Evolutionary conservation across 441 rosid species (phyloP).

Genomic region (Erysimum cheiri): DNA sequence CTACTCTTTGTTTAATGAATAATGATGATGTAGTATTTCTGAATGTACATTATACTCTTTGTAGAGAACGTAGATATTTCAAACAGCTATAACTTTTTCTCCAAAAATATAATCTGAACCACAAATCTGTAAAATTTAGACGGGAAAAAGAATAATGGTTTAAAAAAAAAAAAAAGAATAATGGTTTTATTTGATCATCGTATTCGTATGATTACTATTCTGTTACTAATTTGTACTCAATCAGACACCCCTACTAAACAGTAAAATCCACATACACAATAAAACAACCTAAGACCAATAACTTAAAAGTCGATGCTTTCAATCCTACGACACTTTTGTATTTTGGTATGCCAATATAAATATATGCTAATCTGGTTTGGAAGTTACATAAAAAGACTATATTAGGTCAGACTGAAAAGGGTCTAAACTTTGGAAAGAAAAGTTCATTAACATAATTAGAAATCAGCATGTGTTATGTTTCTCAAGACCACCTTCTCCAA

Average conservation of each 20-base stretch:
- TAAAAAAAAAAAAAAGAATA: neutral
- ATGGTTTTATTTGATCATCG: neutral
- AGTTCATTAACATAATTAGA: constrained; percentile 14
- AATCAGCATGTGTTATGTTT: constrained; percentile 12
- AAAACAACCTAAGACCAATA: constrained; percentile 7
- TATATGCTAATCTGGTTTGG: neutral
- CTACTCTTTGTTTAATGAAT: neutral
- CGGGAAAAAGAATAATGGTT: neutral
- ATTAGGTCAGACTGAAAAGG: constrained; percentile 11
- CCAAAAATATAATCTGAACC: neutral
- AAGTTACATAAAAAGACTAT: neutral
- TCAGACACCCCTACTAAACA: neutral
- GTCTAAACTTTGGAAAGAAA: constrained; percentile 26
- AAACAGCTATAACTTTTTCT: neutral
- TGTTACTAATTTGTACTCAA: neutral
- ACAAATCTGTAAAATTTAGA: neutral
- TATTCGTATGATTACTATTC: neutral
- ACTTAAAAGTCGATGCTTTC: neutral
- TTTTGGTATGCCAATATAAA: neutral
- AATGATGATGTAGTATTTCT: neutral
- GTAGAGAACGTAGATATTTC: neutral
- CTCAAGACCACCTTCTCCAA: neutral
- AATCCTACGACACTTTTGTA: neutral
- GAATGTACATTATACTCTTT: neutral
- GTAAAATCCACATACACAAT: neutral